Evolutionary conservation across 73 alveolate species (phyloP).

Genomic region (Stentor roeselii): DNA sequence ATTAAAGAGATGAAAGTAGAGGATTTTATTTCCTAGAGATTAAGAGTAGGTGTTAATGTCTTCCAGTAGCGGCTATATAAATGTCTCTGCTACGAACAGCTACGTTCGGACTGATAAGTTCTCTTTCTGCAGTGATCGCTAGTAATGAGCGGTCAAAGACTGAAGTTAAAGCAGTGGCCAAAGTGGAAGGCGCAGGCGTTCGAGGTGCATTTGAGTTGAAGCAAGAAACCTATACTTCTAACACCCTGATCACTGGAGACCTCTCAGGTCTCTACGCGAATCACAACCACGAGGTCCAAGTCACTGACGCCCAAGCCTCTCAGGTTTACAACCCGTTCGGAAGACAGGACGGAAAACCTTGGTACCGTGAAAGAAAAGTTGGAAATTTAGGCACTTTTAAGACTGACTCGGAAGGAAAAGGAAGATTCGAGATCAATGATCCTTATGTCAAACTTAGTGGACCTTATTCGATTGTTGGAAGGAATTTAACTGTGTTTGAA

Average conservation of each 20-base stretch:
- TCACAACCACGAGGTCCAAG: constrained; percentile 2
- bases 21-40: too few species aligned
- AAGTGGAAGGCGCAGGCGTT: not conserved
- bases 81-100: not conserved
- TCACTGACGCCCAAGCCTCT: not conserved
- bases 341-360: constrained; percentile 29
- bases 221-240: not conserved
- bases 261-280: not conserved
- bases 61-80: too few species aligned
- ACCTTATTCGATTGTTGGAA: constrained; percentile 17
- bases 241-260: not conserved
- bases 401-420: constrained; percentile 16
- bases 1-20: too few species aligned
- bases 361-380: constrained; percentile 20
- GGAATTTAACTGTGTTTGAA: constrained; percentile 12
- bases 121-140: not conserved
- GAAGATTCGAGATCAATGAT: not conserved
- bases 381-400: constrained; percentile 26
- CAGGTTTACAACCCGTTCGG: constrained; percentile 25
- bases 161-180: constrained; percentile 28
- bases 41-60: too few species aligned
- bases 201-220: not conserved
- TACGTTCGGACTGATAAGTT: not conserved
- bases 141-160: constrained; percentile 26
- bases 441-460: constrained; percentile 30